A percentile compares a stretch with the other conserved stretches of the same genome.
Conservation (phyloP, 805 yeast genomes). For the Schizosaccharomyces cryophilus region DNA sequence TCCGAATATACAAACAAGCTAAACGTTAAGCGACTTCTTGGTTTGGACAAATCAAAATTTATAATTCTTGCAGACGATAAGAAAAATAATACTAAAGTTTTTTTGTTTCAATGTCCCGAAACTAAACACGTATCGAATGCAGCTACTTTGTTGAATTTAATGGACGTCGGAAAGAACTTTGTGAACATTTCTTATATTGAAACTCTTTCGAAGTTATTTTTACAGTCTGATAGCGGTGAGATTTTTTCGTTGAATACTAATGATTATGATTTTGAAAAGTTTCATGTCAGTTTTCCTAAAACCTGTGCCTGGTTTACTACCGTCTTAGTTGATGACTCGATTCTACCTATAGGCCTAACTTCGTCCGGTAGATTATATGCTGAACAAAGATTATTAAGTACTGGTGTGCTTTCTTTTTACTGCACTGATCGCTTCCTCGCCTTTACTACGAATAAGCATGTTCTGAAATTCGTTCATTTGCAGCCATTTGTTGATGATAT, state of each 20-base stretch:
- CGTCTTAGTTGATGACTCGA: neutral
- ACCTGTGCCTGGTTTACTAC: neutral
- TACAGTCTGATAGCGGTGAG: neutral
- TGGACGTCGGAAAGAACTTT: no score
- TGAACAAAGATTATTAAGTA: conserved; percentile 31
- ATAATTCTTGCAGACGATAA: neutral
- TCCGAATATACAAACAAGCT: neutral
- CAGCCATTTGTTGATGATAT: conserved; percentile 8
- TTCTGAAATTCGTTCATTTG: conserved; percentile 59
- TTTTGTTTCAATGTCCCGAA: conserved; percentile 20
- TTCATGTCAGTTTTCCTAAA: neutral
- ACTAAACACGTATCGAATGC: neutral
- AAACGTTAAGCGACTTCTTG: neutral
- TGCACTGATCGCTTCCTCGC: conserved; percentile 47
- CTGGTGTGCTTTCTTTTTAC: conserved; percentile 61
- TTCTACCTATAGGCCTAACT: conserved; percentile 47
- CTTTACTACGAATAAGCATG: conserved; percentile 73
- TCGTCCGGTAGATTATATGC: conserved; percentile 50
- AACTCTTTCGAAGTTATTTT: neutral
- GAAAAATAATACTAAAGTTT: conserved; percentile 18
- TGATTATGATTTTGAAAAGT: neutral
- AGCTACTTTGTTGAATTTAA: no score
- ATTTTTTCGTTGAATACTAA: neutral
- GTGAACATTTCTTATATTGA: neutral
- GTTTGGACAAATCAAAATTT: neutral